Evolutionary conservation across 2,329 filamentous ascomycete species (phyloP).

Genomic region (Chaetomiaceae sp.): DNA sequence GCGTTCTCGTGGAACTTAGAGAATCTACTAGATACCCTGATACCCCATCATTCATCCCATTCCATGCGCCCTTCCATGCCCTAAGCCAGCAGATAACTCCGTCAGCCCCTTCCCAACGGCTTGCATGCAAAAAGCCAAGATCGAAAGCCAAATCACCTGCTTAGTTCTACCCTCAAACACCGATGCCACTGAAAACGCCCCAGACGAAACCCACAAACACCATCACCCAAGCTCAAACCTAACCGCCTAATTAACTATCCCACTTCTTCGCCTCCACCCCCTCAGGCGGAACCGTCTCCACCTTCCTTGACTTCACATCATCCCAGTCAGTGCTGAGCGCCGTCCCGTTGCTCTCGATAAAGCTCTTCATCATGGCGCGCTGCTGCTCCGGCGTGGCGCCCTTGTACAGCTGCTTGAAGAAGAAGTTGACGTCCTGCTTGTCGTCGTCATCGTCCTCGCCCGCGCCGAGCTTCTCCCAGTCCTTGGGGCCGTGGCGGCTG

Average conservation of each 20-base stretch:
- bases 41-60: no score
- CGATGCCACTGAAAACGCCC: no score
- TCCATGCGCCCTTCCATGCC: no score
- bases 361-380: slow-evolving; percentile 97
- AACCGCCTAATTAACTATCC: slow-evolving; percentile 29
- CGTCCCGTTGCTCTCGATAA: slow-evolving; percentile 88
- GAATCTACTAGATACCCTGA: no score
- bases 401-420: slow-evolving; percentile 89
- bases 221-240: no score
- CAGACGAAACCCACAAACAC: no score
- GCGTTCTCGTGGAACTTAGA: no score
- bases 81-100: no score
- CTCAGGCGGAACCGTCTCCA: slow-evolving; percentile 70
- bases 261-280: slow-evolving; percentile 75
- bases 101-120: no score
- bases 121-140: no score
- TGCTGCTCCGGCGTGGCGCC: slow-evolving; percentile 71
- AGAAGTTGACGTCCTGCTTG: slow-evolving; percentile 63
- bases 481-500: slow-evolving; percentile 74
- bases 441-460: slow-evolving; percentile 56
- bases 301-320: slow-evolving; percentile 67
- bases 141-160: no score
- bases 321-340: slow-evolving; percentile 88
- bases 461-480: slow-evolving; percentile 79
- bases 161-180: no score